phyloP scores from a whole-genome alignment of 1,139 yeast species.

The Saccharomyces hybrid region DNA sequence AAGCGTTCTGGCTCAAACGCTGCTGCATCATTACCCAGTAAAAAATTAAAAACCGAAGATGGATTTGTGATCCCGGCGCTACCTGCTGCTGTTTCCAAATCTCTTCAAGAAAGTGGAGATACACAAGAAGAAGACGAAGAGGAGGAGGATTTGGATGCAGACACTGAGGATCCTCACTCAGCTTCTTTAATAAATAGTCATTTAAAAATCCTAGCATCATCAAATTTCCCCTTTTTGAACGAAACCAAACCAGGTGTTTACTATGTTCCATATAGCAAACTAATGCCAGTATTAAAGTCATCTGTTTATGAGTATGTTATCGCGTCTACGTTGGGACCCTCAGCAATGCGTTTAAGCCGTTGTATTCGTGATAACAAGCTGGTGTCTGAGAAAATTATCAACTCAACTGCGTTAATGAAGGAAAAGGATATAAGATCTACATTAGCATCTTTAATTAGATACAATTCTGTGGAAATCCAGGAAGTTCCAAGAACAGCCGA shows the following conservation, averaged over 20 bases:
- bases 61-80: conserved; percentile 26
- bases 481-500: conserved; percentile 91
- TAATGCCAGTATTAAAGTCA: conserved; percentile 43
- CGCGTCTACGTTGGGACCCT: conserved; percentile 48
- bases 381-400: conserved; percentile 78
- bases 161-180: conserved; percentile 25
- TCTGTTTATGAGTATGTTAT: conserved; percentile 55
- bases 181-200: conserved; percentile 35
- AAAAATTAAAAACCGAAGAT: conserved; percentile 42
- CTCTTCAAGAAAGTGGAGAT: conserved; percentile 2
- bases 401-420: conserved; percentile 65
- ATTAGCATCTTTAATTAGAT: conserved; percentile 46
- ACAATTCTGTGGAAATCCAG: conserved; percentile 64
- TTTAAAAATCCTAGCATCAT: conserved; percentile 42
- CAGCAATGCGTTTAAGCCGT: conserved; percentile 57
- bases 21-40: conserved; percentile 12
- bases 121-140: conserved; percentile 11
- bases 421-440: conserved; percentile 69
- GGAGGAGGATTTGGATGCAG: conserved; percentile 19
- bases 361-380: conserved; percentile 60
- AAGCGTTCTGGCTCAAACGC: conserved; percentile 19
- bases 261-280: conserved; percentile 38
- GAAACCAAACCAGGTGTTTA: conserved; percentile 39
- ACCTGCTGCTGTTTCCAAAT: conserved; percentile 8
- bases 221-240: conserved; percentile 41